Conservation (phyloP, 148 eudicot genomes). For the Rhododendron griersonianum region DNA sequence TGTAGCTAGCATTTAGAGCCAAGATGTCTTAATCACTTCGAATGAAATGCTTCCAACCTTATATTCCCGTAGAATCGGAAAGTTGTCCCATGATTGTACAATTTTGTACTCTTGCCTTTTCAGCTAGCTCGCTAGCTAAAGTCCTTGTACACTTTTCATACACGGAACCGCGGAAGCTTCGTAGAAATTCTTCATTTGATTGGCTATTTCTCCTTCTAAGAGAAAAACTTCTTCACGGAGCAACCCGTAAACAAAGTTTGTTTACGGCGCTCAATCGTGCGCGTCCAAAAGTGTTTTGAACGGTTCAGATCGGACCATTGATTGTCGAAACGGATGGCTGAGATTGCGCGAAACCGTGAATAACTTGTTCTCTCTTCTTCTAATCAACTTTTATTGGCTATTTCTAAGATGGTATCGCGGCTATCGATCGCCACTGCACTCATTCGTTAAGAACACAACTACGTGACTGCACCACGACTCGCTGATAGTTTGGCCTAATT, state of each 20-base stretch:
- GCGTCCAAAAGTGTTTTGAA: no score
- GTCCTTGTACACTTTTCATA: neutral
- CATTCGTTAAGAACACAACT: no score
- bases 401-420: no score
- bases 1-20: no score
- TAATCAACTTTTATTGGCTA: neutral
- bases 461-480: no score
- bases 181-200: neutral
- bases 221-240: no score
- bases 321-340: no score
- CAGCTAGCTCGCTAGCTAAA: neutral
- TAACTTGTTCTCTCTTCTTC: no score
- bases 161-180: neutral
- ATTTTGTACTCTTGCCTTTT: neutral
- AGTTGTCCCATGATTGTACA: neutral
- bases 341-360: fast-evolving
- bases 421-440: no score
- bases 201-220: neutral
- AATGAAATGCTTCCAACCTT: neutral
- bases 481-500: neutral
- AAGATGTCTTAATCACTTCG: neutral
- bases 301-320: no score
- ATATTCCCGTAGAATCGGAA: neutral
- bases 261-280: no score
- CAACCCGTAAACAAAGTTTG: no score